These are phyloP conservation scores for Penicillium sp. DNA, from an alignment of 2,329 filamentous ascomycete genomes.

Conservation along the genomic window DNA sequence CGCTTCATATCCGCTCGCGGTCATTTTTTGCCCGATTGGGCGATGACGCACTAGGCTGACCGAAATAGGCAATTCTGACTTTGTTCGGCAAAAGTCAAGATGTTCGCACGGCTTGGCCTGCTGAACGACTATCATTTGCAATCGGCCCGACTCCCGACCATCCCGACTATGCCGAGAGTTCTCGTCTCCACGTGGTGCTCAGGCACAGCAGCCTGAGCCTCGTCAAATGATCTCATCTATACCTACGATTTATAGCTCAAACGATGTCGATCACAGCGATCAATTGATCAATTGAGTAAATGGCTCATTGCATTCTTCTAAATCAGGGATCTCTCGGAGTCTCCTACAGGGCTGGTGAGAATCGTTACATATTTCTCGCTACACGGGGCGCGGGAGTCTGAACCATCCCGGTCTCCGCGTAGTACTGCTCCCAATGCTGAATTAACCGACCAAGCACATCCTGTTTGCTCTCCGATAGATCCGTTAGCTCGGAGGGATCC, in stretches of 20 bases:
- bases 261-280: no score
- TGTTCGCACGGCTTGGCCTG: not conserved
- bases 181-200: no score
- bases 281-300: no score
- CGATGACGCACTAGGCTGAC: not conserved
- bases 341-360: no score
- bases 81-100: not conserved
- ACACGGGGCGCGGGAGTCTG: not conserved
- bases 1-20: not conserved
- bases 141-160: not conserved
- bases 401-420: conserved; percentile 23
- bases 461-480: conserved; percentile 36
- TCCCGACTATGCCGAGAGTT: no score
- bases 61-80: not conserved
- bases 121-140: not conserved
- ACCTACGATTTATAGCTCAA: no score
- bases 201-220: no score
- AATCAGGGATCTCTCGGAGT: not conserved
- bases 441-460: conserved; percentile 25
- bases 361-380: not conserved
- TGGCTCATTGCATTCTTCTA: not conserved
- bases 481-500: conserved; percentile 51
- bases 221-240: no score
- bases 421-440: not conserved
- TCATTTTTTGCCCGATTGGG: conserved; percentile 3